Evolutionary conservation across 305 asterid species (phyloP), one percentile per base, ranked within the genome.

Genomic region (Euphrasia arctica): DNA sequence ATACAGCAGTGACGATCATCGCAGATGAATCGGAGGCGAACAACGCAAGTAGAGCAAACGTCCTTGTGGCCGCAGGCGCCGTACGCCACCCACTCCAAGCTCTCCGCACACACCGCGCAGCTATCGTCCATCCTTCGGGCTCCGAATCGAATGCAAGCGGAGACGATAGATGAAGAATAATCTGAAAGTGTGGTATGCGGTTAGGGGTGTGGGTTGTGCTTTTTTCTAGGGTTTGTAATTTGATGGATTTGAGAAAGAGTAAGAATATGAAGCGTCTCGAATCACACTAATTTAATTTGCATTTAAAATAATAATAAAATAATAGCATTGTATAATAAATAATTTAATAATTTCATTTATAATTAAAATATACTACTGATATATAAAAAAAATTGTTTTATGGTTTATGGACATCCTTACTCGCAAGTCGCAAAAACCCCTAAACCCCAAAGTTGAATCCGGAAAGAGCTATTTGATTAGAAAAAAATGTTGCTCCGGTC

Each of bases 41-140:
- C 95, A 47, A 91, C 96, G 79, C 99, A 94, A 69, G 96, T 94
- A 43, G 99, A 94, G 75, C 99, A 94, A 2, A 94, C 99, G 15
- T 94, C 99, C 74, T 75, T 94, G 95, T 94, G 99, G 62, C 95
- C 97, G 36, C 99, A 94, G 3, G 87, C 83, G 25, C 99, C 99
- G 66, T 88, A 94, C 5, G 97, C 94, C 63, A 85, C 96, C 99
- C 99, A 94, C 80, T 94, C 96, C 75, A 94, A 79, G 69, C 77
- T 80, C 63, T 91, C 99, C 6, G 99, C 98, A 70, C 99, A 94
- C 36, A 94, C 99, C 4, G 98, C 99, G 66, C 99, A 94, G 67
- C 83, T 86, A 75, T 94, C 99, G 67, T 94, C 99, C 99, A 94
- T 94, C 74, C 51, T 7, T 63, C 55, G 63, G 70, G 69, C 43